These are phyloP conservation scores for Paxillus involutus DNA, from an alignment of 768 basidiomycete genomes.

Conservation along the genomic window DNA sequence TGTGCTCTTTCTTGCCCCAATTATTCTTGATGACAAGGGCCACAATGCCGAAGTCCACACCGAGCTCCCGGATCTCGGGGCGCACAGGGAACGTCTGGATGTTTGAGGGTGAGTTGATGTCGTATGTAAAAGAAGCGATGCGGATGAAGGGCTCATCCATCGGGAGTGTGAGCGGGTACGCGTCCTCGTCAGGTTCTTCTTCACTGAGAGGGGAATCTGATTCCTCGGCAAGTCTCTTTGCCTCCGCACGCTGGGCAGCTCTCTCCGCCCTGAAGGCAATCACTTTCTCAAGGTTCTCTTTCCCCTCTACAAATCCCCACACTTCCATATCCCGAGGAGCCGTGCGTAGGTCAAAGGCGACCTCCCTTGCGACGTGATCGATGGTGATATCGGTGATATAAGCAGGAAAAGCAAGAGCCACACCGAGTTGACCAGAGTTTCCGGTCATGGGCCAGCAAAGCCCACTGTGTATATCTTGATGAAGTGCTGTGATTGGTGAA, in stretches of 20 bases:
- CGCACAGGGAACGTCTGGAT: slow-evolving; percentile 83
- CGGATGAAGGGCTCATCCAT: slow-evolving; percentile 53
- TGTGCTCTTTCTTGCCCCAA: slow-evolving; percentile 82
- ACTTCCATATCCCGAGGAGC: slow-evolving; percentile 89
- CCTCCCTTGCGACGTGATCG: slow-evolving; percentile 84
- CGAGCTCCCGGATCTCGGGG: slow-evolving; percentile 63
- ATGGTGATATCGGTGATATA: slow-evolving; percentile 68
- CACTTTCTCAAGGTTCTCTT: slow-evolving; percentile 65
- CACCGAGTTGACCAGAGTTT: slow-evolving; percentile 75
- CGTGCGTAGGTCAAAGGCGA: slow-evolving; percentile 77
- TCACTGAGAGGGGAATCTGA: slow-evolving; percentile 14
- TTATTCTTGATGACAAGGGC: slow-evolving; percentile 79
- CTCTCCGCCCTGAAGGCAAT: slow-evolving; percentile 51
- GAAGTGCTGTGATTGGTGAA: slow-evolving; percentile 83
- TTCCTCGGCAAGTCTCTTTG: slow-evolving; percentile 32
- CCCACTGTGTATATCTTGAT: slow-evolving; percentile 80
- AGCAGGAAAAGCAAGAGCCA: slow-evolving; percentile 66
- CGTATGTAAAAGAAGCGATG: slow-evolving; percentile 68
- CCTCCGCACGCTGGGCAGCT: slow-evolving; percentile 34
- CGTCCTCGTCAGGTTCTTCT: slow-evolving; percentile 32
- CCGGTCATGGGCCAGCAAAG: slow-evolving; percentile 95
- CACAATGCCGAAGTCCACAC: slow-evolving; percentile 83
- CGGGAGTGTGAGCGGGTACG: slow-evolving; percentile 51
- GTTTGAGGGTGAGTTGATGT: slow-evolving; percentile 49
- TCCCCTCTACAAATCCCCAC: slow-evolving; percentile 86